A percentile compares a stretch with the other conserved stretches of the same genome.
Conservation (phyloP, 768 basidiomycete genomes). For the Trametes sanguinea region DNA sequence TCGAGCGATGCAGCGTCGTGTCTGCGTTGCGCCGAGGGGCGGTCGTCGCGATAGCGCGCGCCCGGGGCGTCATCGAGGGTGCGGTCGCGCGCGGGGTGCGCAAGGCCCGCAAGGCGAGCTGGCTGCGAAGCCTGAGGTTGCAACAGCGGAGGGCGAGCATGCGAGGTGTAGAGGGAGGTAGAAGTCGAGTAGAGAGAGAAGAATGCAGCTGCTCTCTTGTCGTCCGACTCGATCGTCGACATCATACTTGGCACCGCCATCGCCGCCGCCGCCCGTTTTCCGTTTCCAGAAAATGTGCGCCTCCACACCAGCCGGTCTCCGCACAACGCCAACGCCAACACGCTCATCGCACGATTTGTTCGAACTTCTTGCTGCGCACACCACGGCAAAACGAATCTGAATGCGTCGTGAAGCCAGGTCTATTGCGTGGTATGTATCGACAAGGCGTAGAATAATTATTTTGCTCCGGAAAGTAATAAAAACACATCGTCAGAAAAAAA, state of each 20-base stretch:
- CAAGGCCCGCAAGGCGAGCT: neutral
- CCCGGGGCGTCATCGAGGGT: neutral
- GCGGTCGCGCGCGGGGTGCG: neutral
- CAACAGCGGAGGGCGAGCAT: constrained; percentile 7
- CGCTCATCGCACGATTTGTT: neutral
- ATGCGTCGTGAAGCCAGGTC: constrained; percentile 21
- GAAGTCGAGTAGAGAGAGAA: no score
- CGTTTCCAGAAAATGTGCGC: neutral
- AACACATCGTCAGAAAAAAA: constrained; percentile 12
- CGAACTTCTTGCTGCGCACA: neutral
- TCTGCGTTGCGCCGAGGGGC: constrained; percentile 15
- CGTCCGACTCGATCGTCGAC: neutral
- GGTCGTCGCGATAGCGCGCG: constrained; percentile 12
- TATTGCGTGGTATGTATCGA: constrained; percentile 25
- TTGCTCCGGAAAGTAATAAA: constrained; percentile 23
- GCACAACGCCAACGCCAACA: neutral
- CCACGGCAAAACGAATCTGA: neutral
- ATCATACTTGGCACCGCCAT: neutral
- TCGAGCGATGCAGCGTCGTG: constrained; percentile 19
- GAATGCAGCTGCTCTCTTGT: no score
- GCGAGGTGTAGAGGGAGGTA: neutral
- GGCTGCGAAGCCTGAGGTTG: neutral
- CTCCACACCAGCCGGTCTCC: no score
- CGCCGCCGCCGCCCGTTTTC: neutral
- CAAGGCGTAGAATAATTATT: constrained; percentile 22